Base-by-base conservation (phyloP, 306 rosid species). In the Malus sieversii region DNA sequence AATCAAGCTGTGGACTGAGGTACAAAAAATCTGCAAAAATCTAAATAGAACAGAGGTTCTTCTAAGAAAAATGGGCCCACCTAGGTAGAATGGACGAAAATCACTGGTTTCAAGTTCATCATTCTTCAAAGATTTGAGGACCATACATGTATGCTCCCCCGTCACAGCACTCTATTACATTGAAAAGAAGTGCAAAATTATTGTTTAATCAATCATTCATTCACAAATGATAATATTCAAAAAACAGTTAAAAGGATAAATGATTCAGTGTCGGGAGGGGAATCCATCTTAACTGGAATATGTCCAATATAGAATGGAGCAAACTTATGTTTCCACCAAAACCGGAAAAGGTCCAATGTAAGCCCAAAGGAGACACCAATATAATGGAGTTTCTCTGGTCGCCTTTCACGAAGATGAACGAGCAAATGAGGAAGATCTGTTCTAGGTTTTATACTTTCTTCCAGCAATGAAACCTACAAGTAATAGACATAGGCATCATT, bases 361-460 rank as follows among this genome's bases (percentile, higher is more conserved):
- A 95, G 87, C 74, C 98, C 98, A 84, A 95, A 95, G 75, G 98
- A 95, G 82, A 95, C 98, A 74, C 97, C 98, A 75, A 92, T 62
- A 77, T 92, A 95, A 70, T 92, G 98, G 71, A 95, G 98, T 85
- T 92, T 95, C 81, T 90, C 98, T 16, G 96, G 97, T 68, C 66
- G 86, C 78, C 97, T 88, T 77, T 92, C 98, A 66, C 90, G 95
- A 70, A 92, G 93, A 83, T 89, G 94, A 77, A 83, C 92, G 19
- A 95, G 88, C 91, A 95, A 84, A 87, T 83, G 96, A 75, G 98
- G 98, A 81, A 92, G 97, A 83, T 89, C 82, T 71, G 90, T 80
- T 88, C 95, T 90, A 62, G 97, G 98, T 71, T 83, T 88, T 78
- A 95, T 67, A 79, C 61, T 88, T 87, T 95, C 98, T 78, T 95